phyloP scores from a whole-genome alignment of 2,329 filamentous ascomycete genomes.

The Neurospora crassa region DNA sequence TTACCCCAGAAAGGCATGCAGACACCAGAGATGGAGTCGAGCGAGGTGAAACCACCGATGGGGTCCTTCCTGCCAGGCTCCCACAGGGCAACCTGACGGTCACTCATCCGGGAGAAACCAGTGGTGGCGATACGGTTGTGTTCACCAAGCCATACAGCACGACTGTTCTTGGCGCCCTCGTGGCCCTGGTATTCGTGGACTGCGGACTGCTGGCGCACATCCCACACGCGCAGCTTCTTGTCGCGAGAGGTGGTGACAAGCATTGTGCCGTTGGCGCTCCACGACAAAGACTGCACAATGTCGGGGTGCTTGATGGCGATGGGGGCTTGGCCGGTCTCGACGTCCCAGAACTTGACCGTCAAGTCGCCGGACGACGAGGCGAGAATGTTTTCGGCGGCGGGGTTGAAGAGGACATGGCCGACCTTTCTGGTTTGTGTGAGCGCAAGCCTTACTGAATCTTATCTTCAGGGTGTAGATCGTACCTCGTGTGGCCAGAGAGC shows the following conservation, averaged over 20 bases:
- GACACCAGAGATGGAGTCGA: constrained; percentile 94
- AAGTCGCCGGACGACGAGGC: constrained; percentile 93
- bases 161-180: constrained; percentile 91
- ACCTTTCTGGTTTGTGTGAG: constrained; percentile 61
- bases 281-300: constrained; percentile 90
- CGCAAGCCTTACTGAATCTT: background rate
- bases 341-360: constrained; percentile 92
- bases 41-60: constrained; percentile 77
- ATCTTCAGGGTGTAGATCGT: constrained; percentile 18
- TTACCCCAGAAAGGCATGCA: constrained; percentile 98
- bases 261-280: constrained; percentile 81
- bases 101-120: constrained; percentile 97
- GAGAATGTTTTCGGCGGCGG: constrained; percentile 87
- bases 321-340: constrained; percentile 65
- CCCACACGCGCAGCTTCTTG: constrained; percentile 97
- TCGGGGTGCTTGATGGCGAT: constrained; percentile 78
- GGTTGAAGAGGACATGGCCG: constrained; percentile 96
- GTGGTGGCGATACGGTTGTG: constrained; percentile 93
- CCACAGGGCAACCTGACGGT: constrained; percentile 92
- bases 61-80: constrained; percentile 80
- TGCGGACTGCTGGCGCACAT: constrained; percentile 84
- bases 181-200: constrained; percentile 80
- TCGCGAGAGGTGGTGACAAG: constrained; percentile 90
- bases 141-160: constrained; percentile 94
- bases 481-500: constrained; percentile 81